These are phyloP conservation scores for Metschnikowia cerradonensis DNA, from an alignment of 805 yeast species.

Conservation along the genomic window DNA sequence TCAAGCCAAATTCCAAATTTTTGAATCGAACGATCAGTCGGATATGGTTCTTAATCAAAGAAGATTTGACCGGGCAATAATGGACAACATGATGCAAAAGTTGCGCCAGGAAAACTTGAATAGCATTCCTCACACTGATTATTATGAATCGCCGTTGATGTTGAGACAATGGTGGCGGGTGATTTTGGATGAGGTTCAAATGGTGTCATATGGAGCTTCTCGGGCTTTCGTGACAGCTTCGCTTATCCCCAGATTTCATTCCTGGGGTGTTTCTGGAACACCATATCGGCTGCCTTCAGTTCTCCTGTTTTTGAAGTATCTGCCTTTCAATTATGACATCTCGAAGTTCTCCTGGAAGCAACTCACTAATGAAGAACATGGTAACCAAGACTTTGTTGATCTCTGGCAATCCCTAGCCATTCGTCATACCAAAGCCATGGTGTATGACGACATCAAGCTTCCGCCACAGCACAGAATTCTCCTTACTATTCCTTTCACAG, in stretches of 20 bases:
- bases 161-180: conserved; percentile 85
- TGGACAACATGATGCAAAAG: conserved; percentile 11
- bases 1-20: conserved; percentile 12
- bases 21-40: conserved; percentile 4
- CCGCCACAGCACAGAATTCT: conserved; percentile 76
- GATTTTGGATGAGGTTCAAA: conserved; percentile 90
- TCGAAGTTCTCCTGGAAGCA: conserved; percentile 40
- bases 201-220: conserved; percentile 71
- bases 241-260: conserved; percentile 75
- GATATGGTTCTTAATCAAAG: conserved; percentile 12
- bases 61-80: conserved; percentile 13
- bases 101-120: conserved; percentile 9
- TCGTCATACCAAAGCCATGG: conserved; percentile 84
- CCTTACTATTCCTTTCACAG: conserved; percentile 69
- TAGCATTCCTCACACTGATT: conserved; percentile 14
- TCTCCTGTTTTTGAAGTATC: conserved; percentile 58
- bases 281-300: conserved; percentile 75
- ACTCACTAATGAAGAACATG: conserved; percentile 13
- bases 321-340: conserved; percentile 57
- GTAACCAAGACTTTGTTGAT: conserved; percentile 28
- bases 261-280: conserved; percentile 98
- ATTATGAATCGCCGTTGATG: conserved; percentile 76
- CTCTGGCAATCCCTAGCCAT: conserved; percentile 56
- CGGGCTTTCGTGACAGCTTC: conserved; percentile 79
- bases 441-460: conserved; percentile 65